Conservation (phyloP, 208 protist genomes). For the Trichomonas gallinae region DNA sequence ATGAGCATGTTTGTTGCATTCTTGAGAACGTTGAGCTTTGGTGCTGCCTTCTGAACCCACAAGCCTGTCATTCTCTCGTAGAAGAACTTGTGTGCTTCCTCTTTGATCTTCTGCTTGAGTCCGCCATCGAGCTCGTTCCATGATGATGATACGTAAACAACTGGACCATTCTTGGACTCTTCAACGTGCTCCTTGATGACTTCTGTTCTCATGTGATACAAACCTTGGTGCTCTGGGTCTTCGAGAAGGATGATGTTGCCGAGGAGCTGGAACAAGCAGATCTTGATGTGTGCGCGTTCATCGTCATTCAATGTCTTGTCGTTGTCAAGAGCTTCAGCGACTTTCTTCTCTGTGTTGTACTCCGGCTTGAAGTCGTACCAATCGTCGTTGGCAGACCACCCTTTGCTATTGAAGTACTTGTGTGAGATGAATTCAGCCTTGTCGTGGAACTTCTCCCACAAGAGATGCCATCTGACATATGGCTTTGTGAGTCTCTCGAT, state of each 20-base stretch:
- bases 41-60: not conserved
- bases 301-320: not conserved
- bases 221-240: not conserved
- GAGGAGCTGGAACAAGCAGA: not conserved
- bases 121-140: not conserved
- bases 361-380: not conserved
- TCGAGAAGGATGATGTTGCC: not conserved
- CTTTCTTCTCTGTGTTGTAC: not conserved
- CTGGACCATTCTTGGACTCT: not conserved
- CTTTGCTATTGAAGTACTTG: not conserved
- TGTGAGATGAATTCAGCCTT: not conserved
- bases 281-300: not conserved
- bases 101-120: not conserved
- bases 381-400: not conserved
- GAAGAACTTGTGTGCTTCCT: not conserved
- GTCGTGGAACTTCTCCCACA: not conserved
- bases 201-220: not conserved
- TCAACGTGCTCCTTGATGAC: not conserved
- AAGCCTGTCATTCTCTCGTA: not conserved
- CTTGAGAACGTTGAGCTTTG: not conserved
- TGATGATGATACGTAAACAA: not conserved
- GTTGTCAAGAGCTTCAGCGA: not conserved
- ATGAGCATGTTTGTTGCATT: not conserved
- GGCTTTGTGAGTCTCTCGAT: not conserved
- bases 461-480: not conserved